Base-by-base conservation (phyloP, 495 filamentous ascomycete genomes). In the Halenospora varia region DNA sequence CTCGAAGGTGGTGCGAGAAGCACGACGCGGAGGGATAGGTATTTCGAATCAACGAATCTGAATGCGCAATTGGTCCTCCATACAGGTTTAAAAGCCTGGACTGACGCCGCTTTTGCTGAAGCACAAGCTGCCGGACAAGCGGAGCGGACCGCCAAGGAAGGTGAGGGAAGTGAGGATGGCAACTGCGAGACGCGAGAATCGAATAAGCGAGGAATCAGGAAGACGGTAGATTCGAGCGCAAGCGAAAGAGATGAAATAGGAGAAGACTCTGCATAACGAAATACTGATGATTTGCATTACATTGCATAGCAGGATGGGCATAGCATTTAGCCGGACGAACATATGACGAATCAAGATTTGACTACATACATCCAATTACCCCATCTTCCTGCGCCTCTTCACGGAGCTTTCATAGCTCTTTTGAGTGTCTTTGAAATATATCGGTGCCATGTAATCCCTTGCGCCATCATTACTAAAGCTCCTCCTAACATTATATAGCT, bases 1-100 rank as follows among this genome's bases (percentile, higher is more conserved):
- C 75, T 92, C 0, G 92, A 96, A 63, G 92, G 92, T 17, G 86
- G 90, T 0, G 77, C 78, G 45, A 83, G 94, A 62, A 80, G 83
- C 39, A 83, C 76, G 1, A 89, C 83, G 17, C 80, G 90, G 48
- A 82, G 81, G 51, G 90, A 94, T 68, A 78, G 80, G 50, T 96
- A 91, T 83, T 93, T 96, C 68, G 76, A 81, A n/a, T 75, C 75
- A n/a, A n/a, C n/a, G 20, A 76, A 82, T 3, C 68, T 88, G 10
- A 87, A 93, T 59, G 75, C 83, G 8, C 67, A 74, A 8, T 65
- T 79, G 25, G 81, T 95, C 1, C 75, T 89, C 63, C 73, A 69
- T 39, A 93, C 92, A 1, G 89, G 83, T 0, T 83, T 83, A 6
- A 68, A 72, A 41, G 77, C 73, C 4, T 94, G 90, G 90, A 73